phyloP scores from a whole-genome alignment of 2,329 filamentous ascomycete genomes.

The Colletotrichum chlorophyti region DNA sequence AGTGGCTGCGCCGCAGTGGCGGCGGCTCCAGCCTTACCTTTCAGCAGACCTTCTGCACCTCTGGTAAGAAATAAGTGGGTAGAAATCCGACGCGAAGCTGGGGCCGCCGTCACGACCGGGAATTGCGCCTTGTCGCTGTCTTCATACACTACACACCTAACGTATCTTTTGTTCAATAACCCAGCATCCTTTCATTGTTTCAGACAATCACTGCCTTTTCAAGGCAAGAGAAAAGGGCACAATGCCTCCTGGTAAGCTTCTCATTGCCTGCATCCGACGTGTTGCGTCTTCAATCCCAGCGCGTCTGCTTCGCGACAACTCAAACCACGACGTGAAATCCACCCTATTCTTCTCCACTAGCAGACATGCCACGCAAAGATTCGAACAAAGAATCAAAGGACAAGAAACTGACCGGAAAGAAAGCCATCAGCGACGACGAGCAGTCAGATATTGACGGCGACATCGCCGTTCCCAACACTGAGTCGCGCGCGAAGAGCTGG shows the following conservation, averaged over 20 bases:
- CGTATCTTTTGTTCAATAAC: too few species aligned
- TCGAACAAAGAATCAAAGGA: neutral
- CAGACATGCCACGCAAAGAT: slow-evolving; percentile 2
- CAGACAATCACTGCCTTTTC: too few species aligned
- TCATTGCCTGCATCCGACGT: neutral
- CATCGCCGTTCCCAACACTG: slow-evolving; percentile 8
- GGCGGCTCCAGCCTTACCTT: neutral
- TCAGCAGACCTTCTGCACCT: neutral
- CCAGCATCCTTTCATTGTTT: neutral
- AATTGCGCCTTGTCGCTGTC: too few species aligned
- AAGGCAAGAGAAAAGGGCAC: too few species aligned
- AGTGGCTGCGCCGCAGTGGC: neutral
- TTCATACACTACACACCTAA: neutral
- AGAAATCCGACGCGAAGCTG: too few species aligned
- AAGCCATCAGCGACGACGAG: slow-evolving; percentile 46
- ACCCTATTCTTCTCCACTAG: neutral
- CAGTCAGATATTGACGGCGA: slow-evolving; percentile 36
- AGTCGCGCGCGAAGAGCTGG: slow-evolving; percentile 15
- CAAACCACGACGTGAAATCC: neutral
- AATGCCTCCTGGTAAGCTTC: slow-evolving; percentile 29
- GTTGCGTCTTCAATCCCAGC: neutral
- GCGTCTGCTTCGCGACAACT: slow-evolving; percentile 10
- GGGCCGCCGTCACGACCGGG: too few species aligned
- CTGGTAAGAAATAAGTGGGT: too few species aligned
- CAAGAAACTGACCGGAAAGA: slow-evolving; percentile 7